Conservation (phyloP, 2,329 filamentous ascomycete species). For the Aspergillus pseudoglaucus region DNA sequence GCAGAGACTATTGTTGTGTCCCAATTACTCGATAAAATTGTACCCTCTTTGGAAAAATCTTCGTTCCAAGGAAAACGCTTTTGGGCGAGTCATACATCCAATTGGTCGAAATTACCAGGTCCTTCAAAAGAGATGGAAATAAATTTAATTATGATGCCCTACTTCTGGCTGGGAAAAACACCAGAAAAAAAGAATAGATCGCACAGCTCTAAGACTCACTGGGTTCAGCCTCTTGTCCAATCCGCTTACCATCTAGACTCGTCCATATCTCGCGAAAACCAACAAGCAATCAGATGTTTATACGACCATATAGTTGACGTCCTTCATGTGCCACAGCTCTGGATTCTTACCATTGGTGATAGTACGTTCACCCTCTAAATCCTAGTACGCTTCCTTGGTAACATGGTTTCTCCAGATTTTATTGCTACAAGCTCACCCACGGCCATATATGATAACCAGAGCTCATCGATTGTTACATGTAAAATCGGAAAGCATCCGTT, state of each 20-base stretch:
- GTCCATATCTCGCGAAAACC: constrained; percentile 1
- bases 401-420: background rate
- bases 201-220: background rate
- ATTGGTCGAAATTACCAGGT: background rate
- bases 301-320: background rate
- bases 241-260: constrained; percentile 5
- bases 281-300: constrained; percentile 3
- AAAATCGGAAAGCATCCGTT: background rate
- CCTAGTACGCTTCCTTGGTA: background rate
- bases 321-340: constrained; percentile 4
- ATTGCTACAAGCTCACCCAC: constrained; percentile 3
- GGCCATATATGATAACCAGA: background rate
- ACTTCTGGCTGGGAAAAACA: background rate
- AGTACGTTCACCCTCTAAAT: background rate
- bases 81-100: background rate
- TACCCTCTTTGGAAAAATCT: background rate
- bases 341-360: constrained; percentile 4
- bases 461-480: background rate
- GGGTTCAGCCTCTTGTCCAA: constrained; percentile 4
- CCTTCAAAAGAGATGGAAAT: background rate
- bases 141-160: constrained; percentile 2
- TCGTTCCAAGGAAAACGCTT: constrained; percentile 3
- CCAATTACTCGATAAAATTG: background rate
- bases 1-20: background rate
- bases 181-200: background rate